Base-by-base conservation (phyloP, 768 basidiomycete genomes). In the Paxillus involutus region DNA sequence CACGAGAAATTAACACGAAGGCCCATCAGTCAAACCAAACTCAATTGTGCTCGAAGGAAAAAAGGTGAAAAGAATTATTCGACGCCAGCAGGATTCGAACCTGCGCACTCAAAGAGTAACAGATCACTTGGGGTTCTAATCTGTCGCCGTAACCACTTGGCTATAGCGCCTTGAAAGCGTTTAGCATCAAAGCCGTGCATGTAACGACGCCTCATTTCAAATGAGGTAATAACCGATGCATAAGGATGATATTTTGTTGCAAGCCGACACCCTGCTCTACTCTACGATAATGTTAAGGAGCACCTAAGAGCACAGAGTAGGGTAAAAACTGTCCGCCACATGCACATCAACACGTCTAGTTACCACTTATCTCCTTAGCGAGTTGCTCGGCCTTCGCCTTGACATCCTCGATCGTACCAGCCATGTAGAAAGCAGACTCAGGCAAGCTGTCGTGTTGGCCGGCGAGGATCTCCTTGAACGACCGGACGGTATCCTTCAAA, bases 371-470 rank as follows among this genome's bases (percentile, higher is more conserved):
- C 67, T 98, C 95, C 83, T 96, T 96, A 54, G 94, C 91, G 63
- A 96, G 85, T 73, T 95, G 89, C 75, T 95, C 95, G 60, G 97
- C 97, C 87, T 99, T 99, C 61, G 82, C 75, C 81, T 96, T 94
- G 72, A 90, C 96, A 62, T 98, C 96, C 74, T 94, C 92, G 67
- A 98, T 96, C 63, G 93, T 96, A 63, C 96, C 96, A 68, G 86
- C 77, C 93, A 96, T 98, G 82, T 97, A 98, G 85, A 98, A 98
- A 50, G 96, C 94, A 61, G 89, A 88, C 76, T 99, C 97, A 50
- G 97, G 95, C 48, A 98, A 83, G 49, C 75, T 71, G 75, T 98
- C 97, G 67, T 96, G 94, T 58, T 75, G 64, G 55, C 96, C 96
- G 58, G 87, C 81, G 53, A 99, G 86, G 67, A 99, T 98, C 78